phyloP scores from a whole-genome alignment of 345 rosid species.

The Melaleuca quinquenervia region DNA sequence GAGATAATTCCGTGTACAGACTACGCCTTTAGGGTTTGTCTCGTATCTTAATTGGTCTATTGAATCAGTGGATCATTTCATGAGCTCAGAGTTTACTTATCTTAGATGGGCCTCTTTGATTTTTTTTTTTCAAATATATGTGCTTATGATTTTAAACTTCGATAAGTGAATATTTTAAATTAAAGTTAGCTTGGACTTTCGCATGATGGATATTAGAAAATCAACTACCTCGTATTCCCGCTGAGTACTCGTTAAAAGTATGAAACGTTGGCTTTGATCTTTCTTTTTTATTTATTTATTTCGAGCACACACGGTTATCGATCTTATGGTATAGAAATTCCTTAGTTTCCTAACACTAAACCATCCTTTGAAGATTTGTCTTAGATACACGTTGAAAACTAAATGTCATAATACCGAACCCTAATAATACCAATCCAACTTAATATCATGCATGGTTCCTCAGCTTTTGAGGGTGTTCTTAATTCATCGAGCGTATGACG shows the following conservation, averaged over 20 bases:
- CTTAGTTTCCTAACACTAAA: neutral
- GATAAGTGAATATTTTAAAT: neutral
- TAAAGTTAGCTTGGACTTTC: neutral
- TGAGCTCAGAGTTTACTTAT: neutral
- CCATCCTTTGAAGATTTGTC: neutral
- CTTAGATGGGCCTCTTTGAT: neutral
- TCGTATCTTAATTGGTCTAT: neutral
- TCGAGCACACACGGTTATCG: neutral
- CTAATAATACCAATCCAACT: neutral
- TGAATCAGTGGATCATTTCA: neutral
- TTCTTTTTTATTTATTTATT: neutral
- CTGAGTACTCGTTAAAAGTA: neutral
- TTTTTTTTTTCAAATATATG: too few relatives aligned
- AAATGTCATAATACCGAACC: neutral
- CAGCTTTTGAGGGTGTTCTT: too few relatives aligned
- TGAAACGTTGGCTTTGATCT: neutral
- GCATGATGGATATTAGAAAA: neutral
- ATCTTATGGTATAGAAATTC: neutral
- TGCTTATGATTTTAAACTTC: neutral
- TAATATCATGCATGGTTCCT: too few relatives aligned
- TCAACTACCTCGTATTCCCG: fast-evolving
- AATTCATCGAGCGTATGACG: neutral
- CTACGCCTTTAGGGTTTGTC: neutral
- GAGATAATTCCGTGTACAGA: too few relatives aligned
- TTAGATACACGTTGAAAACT: neutral